Percentiles rank a stretch among this genome's conserved stretches.
Conservation (phyloP, 108 stramenopile genomes). For the Nitzschia inconspicua region DNA sequence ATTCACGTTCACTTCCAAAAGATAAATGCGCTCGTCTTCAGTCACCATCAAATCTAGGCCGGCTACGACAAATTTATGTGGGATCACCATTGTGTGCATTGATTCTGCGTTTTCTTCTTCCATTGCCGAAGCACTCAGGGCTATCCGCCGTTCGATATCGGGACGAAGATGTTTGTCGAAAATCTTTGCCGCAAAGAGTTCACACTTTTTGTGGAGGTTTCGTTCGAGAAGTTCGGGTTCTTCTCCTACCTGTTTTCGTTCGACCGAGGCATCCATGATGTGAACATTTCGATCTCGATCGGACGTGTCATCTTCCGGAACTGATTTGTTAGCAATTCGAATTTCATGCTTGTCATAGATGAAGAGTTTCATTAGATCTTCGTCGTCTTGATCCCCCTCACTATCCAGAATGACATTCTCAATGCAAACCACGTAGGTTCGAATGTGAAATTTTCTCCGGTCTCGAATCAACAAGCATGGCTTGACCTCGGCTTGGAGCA, state of each 20-base stretch:
- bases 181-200: constrained; percentile 36
- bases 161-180: constrained; percentile 37
- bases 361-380: constrained; percentile 41
- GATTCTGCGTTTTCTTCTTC: constrained; percentile 1
- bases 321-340: constrained; percentile 38
- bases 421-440: constrained; percentile 42
- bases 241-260: constrained; percentile 28
- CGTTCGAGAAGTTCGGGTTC: constrained; percentile 30
- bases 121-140: neutral
- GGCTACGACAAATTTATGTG: constrained; percentile 40
- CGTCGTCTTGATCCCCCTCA: neutral
- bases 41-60: constrained; percentile 57
- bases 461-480: constrained; percentile 43
- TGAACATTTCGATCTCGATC: constrained; percentile 34
- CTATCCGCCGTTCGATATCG: constrained; percentile 40
- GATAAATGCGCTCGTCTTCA: constrained; percentile 29
- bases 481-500: constrained; percentile 51
- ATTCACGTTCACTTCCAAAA: constrained; percentile 50
- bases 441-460: constrained; percentile 52
- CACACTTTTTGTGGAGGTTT: constrained; percentile 19
- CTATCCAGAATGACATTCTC: constrained; percentile 25
- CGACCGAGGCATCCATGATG: constrained; percentile 20
- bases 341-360: constrained; percentile 55
- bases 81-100: neutral
- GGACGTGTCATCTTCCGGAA: constrained; percentile 9